Conservation (phyloP, 305 asterid genomes). For the Fraxinus nigra region DNA sequence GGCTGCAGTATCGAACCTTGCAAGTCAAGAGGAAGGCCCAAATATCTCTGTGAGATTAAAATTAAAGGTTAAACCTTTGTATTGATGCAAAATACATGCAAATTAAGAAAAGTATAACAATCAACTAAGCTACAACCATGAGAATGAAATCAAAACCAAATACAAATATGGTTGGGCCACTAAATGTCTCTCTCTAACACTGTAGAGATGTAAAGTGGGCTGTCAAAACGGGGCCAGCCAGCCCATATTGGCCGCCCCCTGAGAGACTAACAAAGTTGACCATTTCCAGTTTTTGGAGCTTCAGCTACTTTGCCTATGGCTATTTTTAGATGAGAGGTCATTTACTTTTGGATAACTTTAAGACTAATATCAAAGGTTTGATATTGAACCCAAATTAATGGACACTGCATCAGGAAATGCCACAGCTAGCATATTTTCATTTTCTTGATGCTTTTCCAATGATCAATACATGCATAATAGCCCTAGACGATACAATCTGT, state of each 20-base stretch:
- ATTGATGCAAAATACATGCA: background rate
- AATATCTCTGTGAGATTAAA: constrained; percentile 65
- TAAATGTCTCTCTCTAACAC: background rate
- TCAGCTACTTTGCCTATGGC: background rate
- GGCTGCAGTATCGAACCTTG: constrained; percentile 87
- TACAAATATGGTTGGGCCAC: background rate
- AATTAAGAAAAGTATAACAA: background rate
- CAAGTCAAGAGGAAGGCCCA: constrained; percentile 91
- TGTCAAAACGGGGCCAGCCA: background rate
- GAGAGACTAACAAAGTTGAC: background rate
- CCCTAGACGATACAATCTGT: background rate
- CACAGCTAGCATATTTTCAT: background rate
- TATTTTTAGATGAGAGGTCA: background rate
- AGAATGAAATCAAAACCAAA: background rate
- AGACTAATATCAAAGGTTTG: background rate
- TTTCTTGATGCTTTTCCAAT: constrained; percentile 1
- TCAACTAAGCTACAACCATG: background rate
- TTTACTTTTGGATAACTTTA: background rate
- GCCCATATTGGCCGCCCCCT: background rate
- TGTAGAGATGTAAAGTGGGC: background rate
- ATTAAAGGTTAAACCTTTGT: constrained; percentile 22
- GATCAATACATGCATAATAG: background rate
- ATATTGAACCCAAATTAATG: background rate
- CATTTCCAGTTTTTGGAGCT: background rate
- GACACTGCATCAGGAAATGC: background rate